These are phyloP conservation scores for Eucalyptus tenuipes DNA, from an alignment of 345 rosid genomes.

Conservation along the genomic window DNA sequence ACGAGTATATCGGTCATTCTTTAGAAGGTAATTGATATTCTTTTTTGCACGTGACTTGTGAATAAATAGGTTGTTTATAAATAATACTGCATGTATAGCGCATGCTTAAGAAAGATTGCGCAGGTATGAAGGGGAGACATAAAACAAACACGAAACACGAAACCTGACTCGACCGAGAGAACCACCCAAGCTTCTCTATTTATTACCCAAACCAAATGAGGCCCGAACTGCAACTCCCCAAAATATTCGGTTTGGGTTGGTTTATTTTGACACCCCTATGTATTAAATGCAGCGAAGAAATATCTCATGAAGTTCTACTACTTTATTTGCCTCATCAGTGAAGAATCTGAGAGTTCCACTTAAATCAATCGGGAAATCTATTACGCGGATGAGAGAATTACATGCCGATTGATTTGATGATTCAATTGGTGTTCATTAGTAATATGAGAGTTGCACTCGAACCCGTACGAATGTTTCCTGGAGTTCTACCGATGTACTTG, in stretches of 20 bases:
- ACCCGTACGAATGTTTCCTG: background rate
- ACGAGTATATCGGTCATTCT: no score
- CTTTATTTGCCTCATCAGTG: background rate
- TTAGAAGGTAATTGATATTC: no score
- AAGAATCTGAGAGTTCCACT: background rate
- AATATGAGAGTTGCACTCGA: background rate
- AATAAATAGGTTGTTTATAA: no score
- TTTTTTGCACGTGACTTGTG: no score
- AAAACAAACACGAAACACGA: no score
- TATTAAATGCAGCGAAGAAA: background rate
- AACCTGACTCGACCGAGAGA: no score
- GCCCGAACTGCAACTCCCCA: background rate
- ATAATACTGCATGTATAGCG: no score
- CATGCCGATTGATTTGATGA: background rate
- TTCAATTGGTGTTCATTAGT: background rate
- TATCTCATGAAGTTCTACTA: background rate
- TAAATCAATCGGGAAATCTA: background rate
- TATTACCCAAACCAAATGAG: no score
- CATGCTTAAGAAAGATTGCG: no score
- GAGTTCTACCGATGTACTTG: background rate
- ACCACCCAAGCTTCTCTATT: no score
- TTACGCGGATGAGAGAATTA: background rate
- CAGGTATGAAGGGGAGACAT: rapidly evolving
- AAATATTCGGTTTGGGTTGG: background rate
- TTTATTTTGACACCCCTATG: background rate